phyloP scores from a whole-genome alignment of 768 basidiomycete species.

The Leucocoprinus leucothites region DNA sequence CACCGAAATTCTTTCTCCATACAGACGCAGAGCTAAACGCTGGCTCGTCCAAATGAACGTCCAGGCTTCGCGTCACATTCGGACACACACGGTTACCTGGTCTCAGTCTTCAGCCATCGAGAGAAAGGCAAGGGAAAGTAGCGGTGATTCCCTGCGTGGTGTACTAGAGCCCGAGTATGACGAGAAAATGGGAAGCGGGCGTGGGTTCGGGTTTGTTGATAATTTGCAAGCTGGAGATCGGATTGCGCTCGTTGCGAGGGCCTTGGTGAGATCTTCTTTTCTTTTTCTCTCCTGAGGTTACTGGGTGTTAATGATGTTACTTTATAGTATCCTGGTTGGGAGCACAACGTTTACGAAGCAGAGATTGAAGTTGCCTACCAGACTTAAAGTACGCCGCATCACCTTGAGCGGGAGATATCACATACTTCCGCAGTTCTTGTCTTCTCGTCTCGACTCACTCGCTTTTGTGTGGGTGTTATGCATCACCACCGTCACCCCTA shows the following conservation, averaged over 20 bases:
- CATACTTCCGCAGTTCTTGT: not conserved
- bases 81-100: conserved; percentile 24
- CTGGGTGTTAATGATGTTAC: not conserved
- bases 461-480: too few relatives aligned
- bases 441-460: too few relatives aligned
- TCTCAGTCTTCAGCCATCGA: not conserved
- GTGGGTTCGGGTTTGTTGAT: conserved; percentile 17
- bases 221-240: conserved; percentile 15
- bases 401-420: not conserved
- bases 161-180: conserved; percentile 10
- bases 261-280: conserved; percentile 19
- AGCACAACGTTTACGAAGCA: conserved; percentile 20
- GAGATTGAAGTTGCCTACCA: conserved; percentile 26
- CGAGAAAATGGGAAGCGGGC: conserved; percentile 13
- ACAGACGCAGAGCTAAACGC: conserved; percentile 8
- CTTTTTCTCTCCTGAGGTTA: not conserved
- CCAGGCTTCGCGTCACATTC: conserved; percentile 18
- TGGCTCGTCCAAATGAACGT: conserved; percentile 29
- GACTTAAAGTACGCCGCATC: conserved; percentile 8
- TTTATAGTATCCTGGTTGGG: conserved; percentile 27
- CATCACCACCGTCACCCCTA: too few relatives aligned
- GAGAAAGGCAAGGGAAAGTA: not conserved
- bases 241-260: conserved; percentile 25
- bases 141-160: too few relatives aligned
- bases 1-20: conserved; percentile 15